Conservation (phyloP, 257 asterid genomes). For the Przewalskia tangutica region DNA sequence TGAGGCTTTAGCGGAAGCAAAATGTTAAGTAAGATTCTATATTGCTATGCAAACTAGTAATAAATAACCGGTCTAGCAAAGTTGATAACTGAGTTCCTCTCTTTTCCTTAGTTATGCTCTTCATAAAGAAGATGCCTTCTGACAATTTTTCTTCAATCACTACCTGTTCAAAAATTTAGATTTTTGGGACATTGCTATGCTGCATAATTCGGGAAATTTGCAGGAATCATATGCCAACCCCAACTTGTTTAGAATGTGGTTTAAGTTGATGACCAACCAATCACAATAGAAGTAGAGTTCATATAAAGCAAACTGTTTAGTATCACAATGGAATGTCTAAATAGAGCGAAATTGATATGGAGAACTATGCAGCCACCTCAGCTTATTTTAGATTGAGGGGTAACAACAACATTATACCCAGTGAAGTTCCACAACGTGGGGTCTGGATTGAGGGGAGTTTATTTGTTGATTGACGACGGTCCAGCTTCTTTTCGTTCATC, state of each 20-base stretch:
- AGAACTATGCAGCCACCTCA: not conserved
- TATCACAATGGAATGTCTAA: not conserved
- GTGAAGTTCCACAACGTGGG: no score
- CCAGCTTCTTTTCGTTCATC: not conserved
- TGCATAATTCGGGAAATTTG: not conserved
- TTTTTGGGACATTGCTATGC: not conserved
- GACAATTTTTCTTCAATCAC: not conserved
- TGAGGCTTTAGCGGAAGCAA: not conserved
- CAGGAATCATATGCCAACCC: not conserved
- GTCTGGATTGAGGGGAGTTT: not conserved
- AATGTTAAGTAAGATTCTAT: not conserved
- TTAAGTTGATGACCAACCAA: not conserved
- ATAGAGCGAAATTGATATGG: not conserved
- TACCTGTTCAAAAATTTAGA: not conserved
- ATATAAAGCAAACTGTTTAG: not conserved
- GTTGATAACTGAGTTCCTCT: not conserved
- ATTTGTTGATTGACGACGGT: not conserved
- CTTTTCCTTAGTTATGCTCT: not conserved
- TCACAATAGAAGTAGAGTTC: not conserved
- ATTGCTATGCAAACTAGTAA: not conserved
- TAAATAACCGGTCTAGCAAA: not conserved
- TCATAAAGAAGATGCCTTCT: not conserved
- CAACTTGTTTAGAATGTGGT: not conserved
- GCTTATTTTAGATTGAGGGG: no score
- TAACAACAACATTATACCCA: no score